These are phyloP conservation scores for Paramecium sonneborni DNA, from an alignment of 73 alveolate genomes.

Conservation along the genomic window DNA sequence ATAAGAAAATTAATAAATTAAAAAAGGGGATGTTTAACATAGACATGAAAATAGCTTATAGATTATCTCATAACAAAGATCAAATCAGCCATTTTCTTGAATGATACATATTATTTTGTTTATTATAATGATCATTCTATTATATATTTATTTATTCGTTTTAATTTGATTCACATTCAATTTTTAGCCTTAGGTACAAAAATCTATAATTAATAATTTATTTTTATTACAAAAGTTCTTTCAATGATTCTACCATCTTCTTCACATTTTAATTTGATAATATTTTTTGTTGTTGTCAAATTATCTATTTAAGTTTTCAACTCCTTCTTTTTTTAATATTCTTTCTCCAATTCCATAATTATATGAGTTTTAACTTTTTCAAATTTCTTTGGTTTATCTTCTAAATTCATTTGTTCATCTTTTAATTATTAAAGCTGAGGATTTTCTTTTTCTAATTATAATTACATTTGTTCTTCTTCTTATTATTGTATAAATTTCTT, in stretches of 20 bases:
- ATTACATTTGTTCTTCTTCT: background rate
- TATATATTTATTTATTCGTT: background rate
- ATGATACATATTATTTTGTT: background rate
- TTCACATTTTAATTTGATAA: background rate
- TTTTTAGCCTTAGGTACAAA: conserved; percentile 38
- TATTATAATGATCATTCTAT: background rate
- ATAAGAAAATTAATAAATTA: background rate
- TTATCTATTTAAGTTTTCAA: background rate
- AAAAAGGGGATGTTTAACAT: background rate
- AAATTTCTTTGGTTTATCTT: conserved; percentile 20
- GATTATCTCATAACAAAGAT: background rate
- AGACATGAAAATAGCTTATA: background rate
- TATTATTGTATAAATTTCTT: background rate
- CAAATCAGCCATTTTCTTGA: too few species aligned
- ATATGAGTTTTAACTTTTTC: conserved; percentile 5
- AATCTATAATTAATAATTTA: background rate
- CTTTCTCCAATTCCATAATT: background rate
- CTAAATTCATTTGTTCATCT: background rate
- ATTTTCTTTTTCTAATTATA: background rate
- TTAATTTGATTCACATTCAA: background rate
- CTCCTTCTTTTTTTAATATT: background rate
- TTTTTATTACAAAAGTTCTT: background rate
- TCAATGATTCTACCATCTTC: background rate
- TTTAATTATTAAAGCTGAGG: background rate
- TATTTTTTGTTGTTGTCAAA: background rate